phyloP scores from a whole-genome alignment of 2,329 filamentous ascomycete genomes.

The Fusarium lateritium region DNA sequence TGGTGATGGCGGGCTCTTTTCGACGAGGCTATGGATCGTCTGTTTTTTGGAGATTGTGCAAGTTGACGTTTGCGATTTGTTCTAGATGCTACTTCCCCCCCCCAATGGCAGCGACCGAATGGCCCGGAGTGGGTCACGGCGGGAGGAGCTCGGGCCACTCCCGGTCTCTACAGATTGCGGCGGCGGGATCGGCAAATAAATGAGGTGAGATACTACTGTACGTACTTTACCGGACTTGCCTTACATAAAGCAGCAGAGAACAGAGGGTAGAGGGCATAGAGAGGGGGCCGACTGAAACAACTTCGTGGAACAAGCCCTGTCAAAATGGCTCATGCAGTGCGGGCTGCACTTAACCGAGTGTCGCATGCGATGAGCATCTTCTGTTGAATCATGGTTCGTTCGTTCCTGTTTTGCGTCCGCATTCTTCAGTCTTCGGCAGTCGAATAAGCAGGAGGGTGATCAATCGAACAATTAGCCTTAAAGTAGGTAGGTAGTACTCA shows the following conservation, averaged over 20 bases:
- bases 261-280: no score
- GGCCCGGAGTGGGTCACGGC: constrained; percentile 15
- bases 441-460: not conserved
- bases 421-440: constrained; percentile 1
- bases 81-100: constrained; percentile 1
- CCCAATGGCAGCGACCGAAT: constrained; percentile 28
- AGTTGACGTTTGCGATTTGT: constrained; percentile 38
- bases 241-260: not conserved
- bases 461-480: not conserved
- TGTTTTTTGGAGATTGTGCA: constrained; percentile 33
- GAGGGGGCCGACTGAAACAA: not conserved
- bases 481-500: not conserved
- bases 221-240: constrained; percentile 1
- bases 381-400: not conserved
- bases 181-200: constrained; percentile 19
- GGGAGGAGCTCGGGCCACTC: constrained; percentile 35
- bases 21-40: constrained; percentile 17
- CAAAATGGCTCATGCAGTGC: constrained; percentile 13
- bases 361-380: constrained; percentile 2
- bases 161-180: constrained; percentile 14
- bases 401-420: not conserved
- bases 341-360: not conserved
- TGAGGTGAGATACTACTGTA: constrained; percentile 2
- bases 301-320: not conserved
- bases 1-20: not conserved